A percentile compares a stretch with the other conserved stretches of the same genome.
Evolutionary conservation across 805 yeast species (phyloP).

Genomic region (Suhomyces prunicola): DNA sequence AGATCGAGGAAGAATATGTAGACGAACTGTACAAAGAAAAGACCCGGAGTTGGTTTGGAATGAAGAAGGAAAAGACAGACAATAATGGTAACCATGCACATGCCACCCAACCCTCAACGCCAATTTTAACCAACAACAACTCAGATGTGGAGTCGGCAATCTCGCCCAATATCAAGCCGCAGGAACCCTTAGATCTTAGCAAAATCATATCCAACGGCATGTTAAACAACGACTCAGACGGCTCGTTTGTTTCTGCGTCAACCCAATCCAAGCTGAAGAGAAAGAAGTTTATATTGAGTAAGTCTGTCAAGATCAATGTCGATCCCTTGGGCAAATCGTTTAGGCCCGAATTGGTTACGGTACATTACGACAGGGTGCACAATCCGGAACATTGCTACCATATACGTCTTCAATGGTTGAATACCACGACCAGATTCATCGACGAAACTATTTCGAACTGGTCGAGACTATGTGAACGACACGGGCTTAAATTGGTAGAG

Average conservation of each 20-base stretch:
- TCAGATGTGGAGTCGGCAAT: constrained; percentile 27
- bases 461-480: constrained; percentile 80
- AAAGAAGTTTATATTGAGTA: constrained; percentile 57
- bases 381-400: constrained; percentile 95
- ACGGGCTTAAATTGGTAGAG: constrained; percentile 75
- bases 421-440: constrained; percentile 78
- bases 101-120: background rate
- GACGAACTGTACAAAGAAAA: constrained; percentile 25
- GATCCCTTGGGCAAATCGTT: constrained; percentile 72
- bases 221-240: constrained; percentile 10
- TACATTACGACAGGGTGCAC: constrained; percentile 89
- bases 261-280: constrained; percentile 18
- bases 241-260: constrained; percentile 26
- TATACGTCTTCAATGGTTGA: constrained; percentile 87
- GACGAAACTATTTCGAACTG: constrained; percentile 77
- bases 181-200: constrained; percentile 18
- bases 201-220: constrained; percentile 15
- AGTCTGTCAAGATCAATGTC: constrained; percentile 63
- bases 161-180: constrained; percentile 22
- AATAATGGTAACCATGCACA: background rate
- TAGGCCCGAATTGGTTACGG: constrained; percentile 72
- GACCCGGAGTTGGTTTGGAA: constrained; percentile 32
- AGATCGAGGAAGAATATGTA: constrained; percentile 55
- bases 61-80: constrained; percentile 14
- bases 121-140: constrained; percentile 17